Conservation (phyloP, 2,329 filamentous ascomycete species). For the Trichoderma guizhouense region DNA sequence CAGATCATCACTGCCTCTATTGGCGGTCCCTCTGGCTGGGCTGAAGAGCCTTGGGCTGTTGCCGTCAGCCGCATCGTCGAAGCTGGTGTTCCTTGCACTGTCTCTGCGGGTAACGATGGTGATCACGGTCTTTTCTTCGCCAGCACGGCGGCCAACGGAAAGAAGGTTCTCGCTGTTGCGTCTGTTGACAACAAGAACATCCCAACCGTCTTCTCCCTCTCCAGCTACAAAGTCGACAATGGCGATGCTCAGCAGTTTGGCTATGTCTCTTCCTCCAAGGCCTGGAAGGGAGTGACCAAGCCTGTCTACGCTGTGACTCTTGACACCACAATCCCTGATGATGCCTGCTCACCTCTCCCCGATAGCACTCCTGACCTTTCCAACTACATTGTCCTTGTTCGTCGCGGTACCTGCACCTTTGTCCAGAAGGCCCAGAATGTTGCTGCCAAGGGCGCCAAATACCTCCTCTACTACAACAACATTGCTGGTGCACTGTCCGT, state of each 20-base stretch:
- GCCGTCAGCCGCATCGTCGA: constrained; percentile 41
- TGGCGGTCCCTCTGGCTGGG: constrained; percentile 31
- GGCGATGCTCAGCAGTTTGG: constrained; percentile 39
- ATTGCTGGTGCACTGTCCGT: constrained; percentile 32
- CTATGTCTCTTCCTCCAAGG: constrained; percentile 41
- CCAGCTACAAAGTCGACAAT: constrained; percentile 36
- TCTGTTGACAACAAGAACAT: constrained; percentile 41
- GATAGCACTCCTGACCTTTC: constrained; percentile 55
- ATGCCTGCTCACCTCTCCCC: constrained; percentile 52
- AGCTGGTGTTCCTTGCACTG: constrained; percentile 39
- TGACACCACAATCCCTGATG: constrained; percentile 45
- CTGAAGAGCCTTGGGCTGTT: constrained; percentile 32
- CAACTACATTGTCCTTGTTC: constrained; percentile 56
- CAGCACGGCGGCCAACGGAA: constrained; percentile 38
- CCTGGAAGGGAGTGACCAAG: constrained; percentile 34
- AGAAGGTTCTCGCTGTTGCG: constrained; percentile 42
- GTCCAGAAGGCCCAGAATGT: constrained; percentile 52
- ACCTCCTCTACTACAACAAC: constrained; percentile 62
- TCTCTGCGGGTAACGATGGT: constrained; percentile 46
- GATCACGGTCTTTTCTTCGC: constrained; percentile 39
- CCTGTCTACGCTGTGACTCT: constrained; percentile 49
- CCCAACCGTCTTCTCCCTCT: constrained; percentile 37
- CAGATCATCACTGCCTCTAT: constrained; percentile 39
- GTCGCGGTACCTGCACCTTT: constrained; percentile 57
- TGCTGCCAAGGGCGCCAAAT: constrained; percentile 53